Evolutionary conservation across 2,329 filamentous ascomycete genomes (phyloP).

Genomic region (Stachybotrys elegans): DNA sequence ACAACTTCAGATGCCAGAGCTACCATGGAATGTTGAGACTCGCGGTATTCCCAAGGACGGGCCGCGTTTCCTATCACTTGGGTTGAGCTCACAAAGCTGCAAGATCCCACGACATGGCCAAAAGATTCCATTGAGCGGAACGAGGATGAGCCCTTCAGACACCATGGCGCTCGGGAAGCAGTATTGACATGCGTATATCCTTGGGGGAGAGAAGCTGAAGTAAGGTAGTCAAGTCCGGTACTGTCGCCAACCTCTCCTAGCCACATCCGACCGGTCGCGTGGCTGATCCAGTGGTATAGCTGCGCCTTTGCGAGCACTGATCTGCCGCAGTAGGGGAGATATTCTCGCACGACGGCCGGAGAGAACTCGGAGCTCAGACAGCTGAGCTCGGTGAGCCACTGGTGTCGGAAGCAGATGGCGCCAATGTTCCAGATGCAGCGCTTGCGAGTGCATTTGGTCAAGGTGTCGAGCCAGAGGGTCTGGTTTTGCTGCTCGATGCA

Average conservation of each 20-base stretch:
- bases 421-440: slow-evolving; percentile 6
- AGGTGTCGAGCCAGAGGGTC: slow-evolving; percentile 1
- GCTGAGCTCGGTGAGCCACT: slow-evolving; percentile 6
- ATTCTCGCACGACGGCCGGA: not conserved
- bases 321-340: slow-evolving; percentile 4
- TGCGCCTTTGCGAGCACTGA: slow-evolving; percentile 5
- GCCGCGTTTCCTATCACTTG: not conserved
- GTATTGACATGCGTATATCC: not conserved
- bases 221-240: not conserved
- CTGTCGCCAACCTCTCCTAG: slow-evolving; percentile 5
- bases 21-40: not conserved
- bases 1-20: not conserved
- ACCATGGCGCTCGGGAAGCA: not conserved
- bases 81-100: not conserved
- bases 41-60: slow-evolving; percentile 3
- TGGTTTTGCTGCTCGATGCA: slow-evolving; percentile 5
- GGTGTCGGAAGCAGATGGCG: slow-evolving; percentile 3
- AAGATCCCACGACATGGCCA: not conserved
- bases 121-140: slow-evolving; percentile 1
- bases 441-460: slow-evolving; percentile 5
- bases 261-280: slow-evolving; percentile 3
- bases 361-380: slow-evolving; percentile 6
- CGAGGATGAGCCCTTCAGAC: not conserved
- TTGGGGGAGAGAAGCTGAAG: not conserved
- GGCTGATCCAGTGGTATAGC: slow-evolving; percentile 3